These are phyloP conservation scores for Colletotrichum sp. DNA, from an alignment of 2,329 filamentous ascomycete genomes.

Conservation along the genomic window DNA sequence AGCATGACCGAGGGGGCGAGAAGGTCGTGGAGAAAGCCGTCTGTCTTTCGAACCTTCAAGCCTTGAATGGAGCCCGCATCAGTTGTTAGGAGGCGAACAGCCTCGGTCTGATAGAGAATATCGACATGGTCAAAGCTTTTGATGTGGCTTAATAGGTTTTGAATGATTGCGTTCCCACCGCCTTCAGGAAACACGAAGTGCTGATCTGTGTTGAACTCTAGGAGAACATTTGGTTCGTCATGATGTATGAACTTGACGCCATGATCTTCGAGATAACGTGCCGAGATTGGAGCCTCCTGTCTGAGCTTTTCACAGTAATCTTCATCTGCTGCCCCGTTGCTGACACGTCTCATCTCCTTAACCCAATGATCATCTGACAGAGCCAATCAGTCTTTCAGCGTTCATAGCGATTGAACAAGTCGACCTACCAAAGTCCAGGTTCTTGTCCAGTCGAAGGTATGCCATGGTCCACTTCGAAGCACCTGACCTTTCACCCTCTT, in stretches of 20 bases:
- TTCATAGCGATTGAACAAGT: background rate
- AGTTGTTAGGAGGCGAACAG: background rate
- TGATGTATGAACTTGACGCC: background rate
- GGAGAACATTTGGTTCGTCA: background rate
- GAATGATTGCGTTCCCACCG: background rate
- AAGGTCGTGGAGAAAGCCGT: background rate
- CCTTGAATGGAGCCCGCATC: background rate
- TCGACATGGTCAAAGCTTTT: background rate
- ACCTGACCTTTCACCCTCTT: background rate
- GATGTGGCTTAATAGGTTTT: background rate
- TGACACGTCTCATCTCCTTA: background rate
- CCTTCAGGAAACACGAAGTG: background rate
- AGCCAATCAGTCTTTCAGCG: fast-evolving
- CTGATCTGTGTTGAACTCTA: background rate
- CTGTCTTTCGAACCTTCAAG: background rate
- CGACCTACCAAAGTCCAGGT: background rate
- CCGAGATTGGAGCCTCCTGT: background rate
- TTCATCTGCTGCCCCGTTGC: background rate
- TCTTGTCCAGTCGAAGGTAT: background rate
- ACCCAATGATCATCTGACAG: background rate
- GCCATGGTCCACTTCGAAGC: background rate
- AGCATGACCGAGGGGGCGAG: background rate
- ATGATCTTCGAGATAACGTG: background rate
- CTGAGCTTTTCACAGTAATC: background rate
- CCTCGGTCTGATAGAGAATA: background rate